Percentiles rank a stretch among this genome's conserved stretches.
Conservation (phyloP, 306 rosid species). For the Gynostemma pentaphyllum region DNA sequence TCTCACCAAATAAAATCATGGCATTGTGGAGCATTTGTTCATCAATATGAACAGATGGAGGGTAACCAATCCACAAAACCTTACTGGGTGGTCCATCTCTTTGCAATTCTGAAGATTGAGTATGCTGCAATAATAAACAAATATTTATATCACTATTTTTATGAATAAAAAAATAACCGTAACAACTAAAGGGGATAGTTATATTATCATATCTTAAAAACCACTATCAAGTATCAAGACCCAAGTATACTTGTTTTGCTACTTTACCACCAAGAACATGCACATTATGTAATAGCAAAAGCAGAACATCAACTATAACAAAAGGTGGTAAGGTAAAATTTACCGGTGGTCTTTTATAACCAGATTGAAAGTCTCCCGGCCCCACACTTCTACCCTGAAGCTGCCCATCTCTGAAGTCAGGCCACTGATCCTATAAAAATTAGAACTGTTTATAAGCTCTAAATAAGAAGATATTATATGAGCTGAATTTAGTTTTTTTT, state of each 20-base stretch:
- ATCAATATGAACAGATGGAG: constrained; percentile 84
- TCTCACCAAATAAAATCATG: constrained; percentile 97
- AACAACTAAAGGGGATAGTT: background rate
- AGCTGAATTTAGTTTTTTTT: too few relatives aligned
- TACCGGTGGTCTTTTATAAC: constrained; percentile 69
- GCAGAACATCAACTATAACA: background rate
- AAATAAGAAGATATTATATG: constrained; percentile 15
- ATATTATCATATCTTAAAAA: background rate
- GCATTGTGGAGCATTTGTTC: constrained; percentile 99
- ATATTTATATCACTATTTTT: background rate
- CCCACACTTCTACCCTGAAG: constrained; percentile 49
- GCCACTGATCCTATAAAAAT: constrained; percentile 56
- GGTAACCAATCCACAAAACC: constrained; percentile 83
- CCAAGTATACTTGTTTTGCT: background rate
- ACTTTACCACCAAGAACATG: background rate
- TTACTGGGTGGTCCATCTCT: constrained; percentile 70
- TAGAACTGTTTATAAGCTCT: constrained; percentile 13
- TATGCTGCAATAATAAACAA: constrained; percentile 35
- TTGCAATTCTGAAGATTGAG: constrained; percentile 44
- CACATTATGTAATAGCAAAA: background rate
- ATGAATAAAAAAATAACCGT: background rate
- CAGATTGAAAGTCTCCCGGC: constrained; percentile 43
- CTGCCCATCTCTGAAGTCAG: constrained; percentile 55
- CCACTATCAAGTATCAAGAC: background rate
- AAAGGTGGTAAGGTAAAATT: constrained; percentile 5